Base-by-base conservation (phyloP, 495 filamentous ascomycete species). In the Parmelia sp. region DNA sequence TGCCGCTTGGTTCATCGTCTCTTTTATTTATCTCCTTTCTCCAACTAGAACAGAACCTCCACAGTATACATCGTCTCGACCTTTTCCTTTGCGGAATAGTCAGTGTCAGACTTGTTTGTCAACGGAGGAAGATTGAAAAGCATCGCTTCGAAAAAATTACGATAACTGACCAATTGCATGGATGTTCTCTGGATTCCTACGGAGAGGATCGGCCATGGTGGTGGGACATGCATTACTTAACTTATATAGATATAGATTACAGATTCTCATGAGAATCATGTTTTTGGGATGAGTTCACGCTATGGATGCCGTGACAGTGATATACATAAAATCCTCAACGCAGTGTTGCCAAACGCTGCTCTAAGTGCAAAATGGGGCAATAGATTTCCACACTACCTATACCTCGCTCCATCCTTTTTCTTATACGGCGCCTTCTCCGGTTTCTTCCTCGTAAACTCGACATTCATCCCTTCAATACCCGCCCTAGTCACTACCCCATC, bases 401-500 rank as follows among this genome's bases (percentile, higher is more conserved):
- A 71, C 27, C 70, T 59, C 37, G 59, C 65, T 21, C 68, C 65
- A 53, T 71, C 68, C 56, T 71, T 80, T 68, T 81, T 74, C 75
- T 82, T 83, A 69, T 83, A 83, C 37, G 79, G 79, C 63, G 81
- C 72, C 72, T 78, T 76, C 74, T 88, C 83, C 61, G 82, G 73
- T 71, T 79, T 88, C 79, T 88, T 87, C 73, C 85, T 82, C 77
- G 85, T 88, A 73, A 94, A 92, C 78, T 96, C 90, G 62, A 96
- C 72, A 70, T 96, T 88, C 62, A 86, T 86, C 25, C 89, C 89
- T 44, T 83, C 80, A 60, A 92, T 79, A 60, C 84, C 86, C 64
- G 90, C 84, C 72, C 87, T 77, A 73, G 84, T 77, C 93, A 99
- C 97, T 62, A 99, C 90, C 44, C 80, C 86, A 64, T 82, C 84